Percentiles rank a stretch among this genome's conserved stretches.
These are phyloP conservation scores for Filobasidium uniguttulatum DNA, from an alignment of 1,284 basidiomycete species.

Conservation along the genomic window DNA sequence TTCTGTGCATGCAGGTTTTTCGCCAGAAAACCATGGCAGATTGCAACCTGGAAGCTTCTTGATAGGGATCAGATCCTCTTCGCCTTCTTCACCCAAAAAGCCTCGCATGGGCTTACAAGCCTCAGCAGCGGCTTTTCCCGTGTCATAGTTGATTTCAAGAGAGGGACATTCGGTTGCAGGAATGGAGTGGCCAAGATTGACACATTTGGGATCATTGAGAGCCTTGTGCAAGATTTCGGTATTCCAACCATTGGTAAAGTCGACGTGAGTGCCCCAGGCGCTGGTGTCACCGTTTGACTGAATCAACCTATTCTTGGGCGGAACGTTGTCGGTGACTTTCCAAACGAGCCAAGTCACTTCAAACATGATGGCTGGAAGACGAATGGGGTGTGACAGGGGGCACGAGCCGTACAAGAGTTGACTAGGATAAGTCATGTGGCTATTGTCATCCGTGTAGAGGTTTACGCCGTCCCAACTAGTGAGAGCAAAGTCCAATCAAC, in stretches of 20 bases:
- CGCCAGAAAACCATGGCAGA: conserved; percentile 16
- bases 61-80: conserved; percentile 17
- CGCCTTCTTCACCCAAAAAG: conserved; percentile 19
- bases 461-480: conserved; percentile 26
- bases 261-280: conserved; percentile 3
- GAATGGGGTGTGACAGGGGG: conserved; percentile 25
- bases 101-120: conserved; percentile 22
- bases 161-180: conserved; percentile 7
- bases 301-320: conserved; percentile 20
- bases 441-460: conserved; percentile 21
- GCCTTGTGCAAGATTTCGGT: conserved; percentile 20
- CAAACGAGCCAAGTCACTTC: conserved; percentile 15
- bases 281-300: conserved; percentile 29
- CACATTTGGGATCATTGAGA: conserved; percentile 21
- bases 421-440: conserved; percentile 20
- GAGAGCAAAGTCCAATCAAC: too few species aligned
- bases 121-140: conserved; percentile 9
- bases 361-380: conserved; percentile 25
- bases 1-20: conserved; percentile 10
- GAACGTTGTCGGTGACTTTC: neutral
- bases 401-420: conserved; percentile 16
- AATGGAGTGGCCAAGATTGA: conserved; percentile 7
- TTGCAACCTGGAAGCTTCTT: conserved; percentile 28
- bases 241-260: conserved; percentile 21
- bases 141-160: conserved; percentile 1